Conservation (phyloP, 2,329 filamentous ascomycete species). For the Colletotrichum abscissum region DNA sequence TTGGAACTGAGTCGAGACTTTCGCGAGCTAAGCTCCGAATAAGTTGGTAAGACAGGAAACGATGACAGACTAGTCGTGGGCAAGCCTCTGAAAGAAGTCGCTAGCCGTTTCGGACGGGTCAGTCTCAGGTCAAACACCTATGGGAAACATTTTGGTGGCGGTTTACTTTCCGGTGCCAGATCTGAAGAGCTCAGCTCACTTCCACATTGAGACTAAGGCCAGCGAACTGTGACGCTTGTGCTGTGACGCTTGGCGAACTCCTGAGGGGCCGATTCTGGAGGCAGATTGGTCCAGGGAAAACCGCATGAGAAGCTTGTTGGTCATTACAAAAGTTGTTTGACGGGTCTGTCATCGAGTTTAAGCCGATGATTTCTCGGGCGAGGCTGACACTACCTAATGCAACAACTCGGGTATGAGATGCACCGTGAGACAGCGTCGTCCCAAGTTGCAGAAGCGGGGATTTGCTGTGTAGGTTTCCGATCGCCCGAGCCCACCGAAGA, state of each 20-base stretch:
- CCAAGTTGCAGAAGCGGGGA: slow-evolving; percentile 25
- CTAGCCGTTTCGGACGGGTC: slow-evolving; percentile 22
- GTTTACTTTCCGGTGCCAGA: slow-evolving; percentile 20
- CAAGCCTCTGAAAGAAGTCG: neutral
- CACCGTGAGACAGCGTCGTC: slow-evolving; percentile 35
- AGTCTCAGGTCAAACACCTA: slow-evolving; percentile 30
- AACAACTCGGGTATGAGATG: slow-evolving; percentile 33
- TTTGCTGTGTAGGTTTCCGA: slow-evolving; percentile 29
- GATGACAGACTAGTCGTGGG: slow-evolving; percentile 14
- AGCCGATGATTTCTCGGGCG: slow-evolving; percentile 20
- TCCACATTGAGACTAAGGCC: slow-evolving; percentile 5
- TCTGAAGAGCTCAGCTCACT: slow-evolving; percentile 3
- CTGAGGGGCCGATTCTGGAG: neutral
- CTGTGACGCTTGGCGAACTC: slow-evolving; percentile 31
- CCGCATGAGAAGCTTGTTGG: slow-evolving; percentile 22
- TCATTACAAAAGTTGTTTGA: slow-evolving; percentile 26
- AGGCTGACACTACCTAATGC: slow-evolving; percentile 26
- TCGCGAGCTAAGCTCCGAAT: slow-evolving; percentile 13
- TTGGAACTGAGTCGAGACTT: neutral
- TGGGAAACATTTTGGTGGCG: neutral
- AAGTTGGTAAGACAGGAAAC: slow-evolving; percentile 4
- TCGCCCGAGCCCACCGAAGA: slow-evolving; percentile 33
- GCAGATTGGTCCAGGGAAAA: slow-evolving; percentile 4
- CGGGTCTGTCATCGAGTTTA: slow-evolving; percentile 30
- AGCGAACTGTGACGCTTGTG: neutral